These are phyloP conservation scores for Phytopythium helicoides DNA, from an alignment of 352 stramenopile species.

Conservation along the genomic window DNA sequence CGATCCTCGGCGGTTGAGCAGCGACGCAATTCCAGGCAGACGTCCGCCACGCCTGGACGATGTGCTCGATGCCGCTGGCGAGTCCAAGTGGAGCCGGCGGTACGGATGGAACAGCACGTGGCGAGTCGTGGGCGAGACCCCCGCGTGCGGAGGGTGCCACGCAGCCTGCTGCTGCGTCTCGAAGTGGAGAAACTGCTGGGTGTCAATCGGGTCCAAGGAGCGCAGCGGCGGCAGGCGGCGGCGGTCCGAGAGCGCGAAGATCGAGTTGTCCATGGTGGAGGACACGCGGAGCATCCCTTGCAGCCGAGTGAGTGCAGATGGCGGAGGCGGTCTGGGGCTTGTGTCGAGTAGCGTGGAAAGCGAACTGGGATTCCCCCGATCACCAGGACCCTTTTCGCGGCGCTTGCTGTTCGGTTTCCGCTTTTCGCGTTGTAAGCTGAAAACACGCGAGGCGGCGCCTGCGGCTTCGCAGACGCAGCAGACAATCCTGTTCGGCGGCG, in stretches of 20 bases:
- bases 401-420: constrained; percentile 1
- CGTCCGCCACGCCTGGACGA: background rate
- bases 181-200: background rate
- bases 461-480: background rate
- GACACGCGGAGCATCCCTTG: too few species aligned
- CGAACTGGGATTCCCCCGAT: too few species aligned
- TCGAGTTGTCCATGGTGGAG: too few species aligned
- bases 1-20: background rate
- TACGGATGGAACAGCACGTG: background rate
- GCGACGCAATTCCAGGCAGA: background rate
- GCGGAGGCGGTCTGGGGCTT: background rate
- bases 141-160: background rate
- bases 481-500: too few species aligned
- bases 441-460: background rate
- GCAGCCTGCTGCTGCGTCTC: background rate
- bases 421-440: constrained; percentile 1
- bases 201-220: too few species aligned
- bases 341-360: too few species aligned
- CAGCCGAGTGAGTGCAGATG: too few species aligned
- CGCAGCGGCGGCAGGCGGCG: too few species aligned
- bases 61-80: background rate
- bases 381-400: background rate
- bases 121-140: background rate
- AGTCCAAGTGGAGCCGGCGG: background rate
- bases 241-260: too few species aligned